These are phyloP conservation scores for Acer negundo DNA, from an alignment of 345 rosid genomes.

Conservation along the genomic window DNA sequence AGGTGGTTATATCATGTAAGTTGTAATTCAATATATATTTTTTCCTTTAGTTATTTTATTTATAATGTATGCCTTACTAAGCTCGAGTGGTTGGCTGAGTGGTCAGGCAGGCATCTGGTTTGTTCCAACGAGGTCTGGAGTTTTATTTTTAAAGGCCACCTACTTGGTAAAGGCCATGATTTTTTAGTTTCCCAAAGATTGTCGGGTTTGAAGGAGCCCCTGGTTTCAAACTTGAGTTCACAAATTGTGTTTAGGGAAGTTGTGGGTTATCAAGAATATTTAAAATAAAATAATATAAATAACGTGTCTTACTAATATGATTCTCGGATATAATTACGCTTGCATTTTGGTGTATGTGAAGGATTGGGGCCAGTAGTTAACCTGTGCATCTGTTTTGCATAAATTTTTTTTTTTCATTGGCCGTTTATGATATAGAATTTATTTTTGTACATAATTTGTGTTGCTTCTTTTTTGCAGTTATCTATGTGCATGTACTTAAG, in stretches of 20 bases:
- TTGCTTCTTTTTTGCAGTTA: neutral
- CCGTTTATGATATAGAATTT: neutral
- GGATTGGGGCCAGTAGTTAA: neutral
- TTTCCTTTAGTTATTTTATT: neutral
- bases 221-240: neutral
- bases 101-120: neutral
- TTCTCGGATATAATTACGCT: neutral
- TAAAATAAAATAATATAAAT: neutral
- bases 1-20: neutral
- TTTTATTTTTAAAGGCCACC: neutral
- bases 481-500: conserved; percentile 14
- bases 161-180: neutral
- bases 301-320: neutral
- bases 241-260: neutral
- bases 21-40: no score
- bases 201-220: neutral
- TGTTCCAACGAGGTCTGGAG: neutral
- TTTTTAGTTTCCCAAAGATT: neutral
- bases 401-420: neutral
- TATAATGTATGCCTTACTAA: neutral
- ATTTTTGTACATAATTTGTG: neutral
- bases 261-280: neutral
- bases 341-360: neutral
- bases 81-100: neutral
- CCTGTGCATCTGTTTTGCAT: neutral